phyloP scores from a whole-genome alignment of 225 moss, liverwort and hornwort genomes.

The Marchantia paleacea region DNA sequence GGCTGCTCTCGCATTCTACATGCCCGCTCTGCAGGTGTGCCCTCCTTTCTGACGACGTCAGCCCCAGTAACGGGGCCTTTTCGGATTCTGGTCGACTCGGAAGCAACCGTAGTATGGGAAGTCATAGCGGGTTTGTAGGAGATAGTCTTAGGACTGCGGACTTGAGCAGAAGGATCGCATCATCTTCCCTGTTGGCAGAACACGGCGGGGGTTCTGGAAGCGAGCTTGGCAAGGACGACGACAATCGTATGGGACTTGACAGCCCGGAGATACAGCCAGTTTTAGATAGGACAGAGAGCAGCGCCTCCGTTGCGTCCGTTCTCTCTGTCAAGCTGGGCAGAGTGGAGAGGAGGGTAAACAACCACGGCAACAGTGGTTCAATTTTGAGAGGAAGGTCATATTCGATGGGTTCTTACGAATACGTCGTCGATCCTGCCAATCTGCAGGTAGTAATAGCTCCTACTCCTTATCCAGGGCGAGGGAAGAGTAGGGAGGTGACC shows the following conservation, averaged over 20 bases:
- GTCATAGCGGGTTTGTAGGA: conserved; percentile 33
- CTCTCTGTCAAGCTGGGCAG: conserved; percentile 74
- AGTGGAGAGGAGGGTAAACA: conserved; percentile 45
- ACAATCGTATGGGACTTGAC: conserved; percentile 29
- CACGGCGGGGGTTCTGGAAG: conserved; percentile 40
- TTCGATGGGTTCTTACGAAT: conserved; percentile 86
- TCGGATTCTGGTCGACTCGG: conserved; percentile 45
- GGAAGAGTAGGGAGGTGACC: conserved; percentile 36
- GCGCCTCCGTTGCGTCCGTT: conserved; percentile 46
- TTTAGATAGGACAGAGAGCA: conserved; percentile 38
- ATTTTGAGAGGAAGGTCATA: conserved; percentile 63
- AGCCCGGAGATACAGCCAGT: conserved; percentile 53
- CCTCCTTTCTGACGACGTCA: conserved; percentile 52
- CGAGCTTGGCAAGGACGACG: conserved; percentile 41
- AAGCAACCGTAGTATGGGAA: conserved; percentile 36
- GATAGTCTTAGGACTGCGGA: conserved; percentile 43
- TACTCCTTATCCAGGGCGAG: conserved; percentile 65
- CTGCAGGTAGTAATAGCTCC: conserved; percentile 65
- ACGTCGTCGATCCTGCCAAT: conserved; percentile 58
- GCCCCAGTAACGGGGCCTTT: conserved; percentile 28
- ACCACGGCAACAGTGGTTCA: conserved; percentile 19
- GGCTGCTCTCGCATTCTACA: conserved; percentile 54
- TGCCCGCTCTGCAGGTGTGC: conserved; percentile 59
- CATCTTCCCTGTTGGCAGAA: conserved; percentile 41
- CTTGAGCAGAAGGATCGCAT: conserved; percentile 39